phyloP scores from a whole-genome alignment of 768 basidiomycete genomes.

The Tremella mesenterica region DNA sequence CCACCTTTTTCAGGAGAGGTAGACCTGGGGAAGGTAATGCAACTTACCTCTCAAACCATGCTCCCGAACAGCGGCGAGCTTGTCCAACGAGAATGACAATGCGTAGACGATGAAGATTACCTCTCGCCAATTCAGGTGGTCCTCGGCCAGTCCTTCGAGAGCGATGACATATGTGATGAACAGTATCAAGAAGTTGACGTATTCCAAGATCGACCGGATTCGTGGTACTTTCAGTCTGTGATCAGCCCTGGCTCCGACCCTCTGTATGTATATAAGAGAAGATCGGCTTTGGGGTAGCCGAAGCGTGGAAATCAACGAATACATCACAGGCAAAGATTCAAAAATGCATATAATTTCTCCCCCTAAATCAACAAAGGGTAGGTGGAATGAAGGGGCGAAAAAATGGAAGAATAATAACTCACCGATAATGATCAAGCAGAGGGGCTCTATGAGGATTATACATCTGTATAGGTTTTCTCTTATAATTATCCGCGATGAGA shows the following conservation, averaged over 20 bases:
- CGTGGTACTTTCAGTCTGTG: slow-evolving; percentile 73
- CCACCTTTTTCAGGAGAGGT: too few relatives aligned
- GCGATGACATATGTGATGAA: slow-evolving; percentile 76
- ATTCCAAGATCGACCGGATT: slow-evolving; percentile 82
- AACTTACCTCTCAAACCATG: slow-evolving; percentile 73
- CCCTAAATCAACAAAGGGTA: too few relatives aligned
- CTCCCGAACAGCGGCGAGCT: slow-evolving; percentile 89
- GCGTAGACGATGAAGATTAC: slow-evolving; percentile 61
- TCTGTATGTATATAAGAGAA: background rate
- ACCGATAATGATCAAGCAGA: slow-evolving; percentile 92
- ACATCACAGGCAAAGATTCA: too few relatives aligned
- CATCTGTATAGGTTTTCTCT: slow-evolving; percentile 80
- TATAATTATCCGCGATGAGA: slow-evolving; percentile 88
- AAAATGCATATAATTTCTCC: too few relatives aligned
- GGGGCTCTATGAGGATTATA: slow-evolving; percentile 92
- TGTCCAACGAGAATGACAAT: slow-evolving; percentile 73
- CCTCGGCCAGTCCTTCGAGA: slow-evolving; percentile 62
- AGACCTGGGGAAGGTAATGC: slow-evolving; percentile 43
- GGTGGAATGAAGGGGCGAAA: too few relatives aligned
- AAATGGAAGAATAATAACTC: slow-evolving; percentile 21
- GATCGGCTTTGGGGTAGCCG: too few relatives aligned
- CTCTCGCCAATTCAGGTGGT: slow-evolving; percentile 61
- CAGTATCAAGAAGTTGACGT: slow-evolving; percentile 73
- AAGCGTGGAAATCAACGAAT: too few relatives aligned
- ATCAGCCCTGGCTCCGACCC: background rate